phyloP scores from a whole-genome alignment of 305 asterid species.

The Fraxinus velutina region DNA sequence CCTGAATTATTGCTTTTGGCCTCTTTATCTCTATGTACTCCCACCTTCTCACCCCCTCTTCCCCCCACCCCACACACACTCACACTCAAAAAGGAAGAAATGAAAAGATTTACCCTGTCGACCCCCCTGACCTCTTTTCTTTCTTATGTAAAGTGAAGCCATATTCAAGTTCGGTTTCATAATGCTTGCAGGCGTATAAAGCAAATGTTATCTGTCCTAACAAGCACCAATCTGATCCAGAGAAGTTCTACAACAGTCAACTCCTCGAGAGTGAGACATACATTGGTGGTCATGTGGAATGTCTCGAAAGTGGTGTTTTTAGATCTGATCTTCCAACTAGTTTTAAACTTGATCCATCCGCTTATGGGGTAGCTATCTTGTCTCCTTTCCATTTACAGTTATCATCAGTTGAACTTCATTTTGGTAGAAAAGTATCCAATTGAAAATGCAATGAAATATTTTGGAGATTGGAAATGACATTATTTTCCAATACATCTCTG shows the following conservation, averaged over 20 bases:
- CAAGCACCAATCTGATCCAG: constrained; percentile 97
- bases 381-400: constrained; percentile 4
- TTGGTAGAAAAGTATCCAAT: constrained; percentile 1
- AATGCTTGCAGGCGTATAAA: constrained; percentile 71
- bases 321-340: constrained; percentile 95
- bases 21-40: constrained; percentile 1
- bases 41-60: constrained; percentile 2
- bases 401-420: constrained; percentile 13
- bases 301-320: constrained; percentile 98
- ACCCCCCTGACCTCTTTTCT: constrained; percentile 15
- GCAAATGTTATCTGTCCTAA: constrained; percentile 97
- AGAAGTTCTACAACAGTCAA: constrained; percentile 74
- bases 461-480: not conserved
- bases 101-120: constrained; percentile 15
- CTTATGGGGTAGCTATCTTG: constrained; percentile 57
- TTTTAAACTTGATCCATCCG: constrained; percentile 93
- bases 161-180: constrained; percentile 22
- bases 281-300: constrained; percentile 98
- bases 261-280: constrained; percentile 98
- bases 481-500: not conserved
- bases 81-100: constrained; percentile 15
- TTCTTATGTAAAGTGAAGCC: constrained; percentile 12
- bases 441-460: not conserved
- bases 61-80: not conserved
- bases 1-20: constrained; percentile 18